Conservation (phyloP, 1,284 basidiomycete species). For the Austroboletus rostrupii region DNA sequence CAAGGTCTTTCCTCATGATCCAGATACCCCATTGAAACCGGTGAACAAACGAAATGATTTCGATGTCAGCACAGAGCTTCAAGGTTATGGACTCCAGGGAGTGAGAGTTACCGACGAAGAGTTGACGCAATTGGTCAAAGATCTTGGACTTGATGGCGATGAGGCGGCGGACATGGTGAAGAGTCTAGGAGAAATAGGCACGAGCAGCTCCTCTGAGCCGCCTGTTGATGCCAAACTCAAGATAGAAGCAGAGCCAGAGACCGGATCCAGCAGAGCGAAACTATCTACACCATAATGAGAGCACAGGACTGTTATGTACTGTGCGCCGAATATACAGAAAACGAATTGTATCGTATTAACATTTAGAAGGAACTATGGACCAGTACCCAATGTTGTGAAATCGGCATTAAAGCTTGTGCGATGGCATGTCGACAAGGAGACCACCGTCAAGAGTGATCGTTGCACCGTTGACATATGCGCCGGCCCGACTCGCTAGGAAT, state of each 20-base stretch:
- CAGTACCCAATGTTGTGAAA: not conserved
- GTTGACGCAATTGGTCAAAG: constrained; percentile 60
- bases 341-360: not conserved
- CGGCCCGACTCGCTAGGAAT: constrained; percentile 58
- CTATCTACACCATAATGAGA: constrained; percentile 2
- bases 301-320: constrained; percentile 4
- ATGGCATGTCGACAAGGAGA: constrained; percentile 34
- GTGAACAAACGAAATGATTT: constrained; percentile 52
- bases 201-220: constrained; percentile 4
- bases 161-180: constrained; percentile 68
- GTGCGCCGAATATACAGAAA: constrained; percentile 4
- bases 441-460: constrained; percentile 63
- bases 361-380: not conserved
- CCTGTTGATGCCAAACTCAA: not conserved
- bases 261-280: not conserved
- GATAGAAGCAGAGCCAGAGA: not conserved
- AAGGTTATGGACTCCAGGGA: constrained; percentile 69
- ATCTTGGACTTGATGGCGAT: constrained; percentile 68
- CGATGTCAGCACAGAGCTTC: constrained; percentile 62
- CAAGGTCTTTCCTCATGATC: constrained; percentile 48
- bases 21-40: constrained; percentile 47
- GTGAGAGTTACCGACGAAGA: constrained; percentile 75
- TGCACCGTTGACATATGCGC: constrained; percentile 61
- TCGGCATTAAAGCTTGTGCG: constrained; percentile 21
- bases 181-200: constrained; percentile 39